Conservation (phyloP, 2,329 filamentous ascomycete genomes). For the Fusarium longipes region DNA sequence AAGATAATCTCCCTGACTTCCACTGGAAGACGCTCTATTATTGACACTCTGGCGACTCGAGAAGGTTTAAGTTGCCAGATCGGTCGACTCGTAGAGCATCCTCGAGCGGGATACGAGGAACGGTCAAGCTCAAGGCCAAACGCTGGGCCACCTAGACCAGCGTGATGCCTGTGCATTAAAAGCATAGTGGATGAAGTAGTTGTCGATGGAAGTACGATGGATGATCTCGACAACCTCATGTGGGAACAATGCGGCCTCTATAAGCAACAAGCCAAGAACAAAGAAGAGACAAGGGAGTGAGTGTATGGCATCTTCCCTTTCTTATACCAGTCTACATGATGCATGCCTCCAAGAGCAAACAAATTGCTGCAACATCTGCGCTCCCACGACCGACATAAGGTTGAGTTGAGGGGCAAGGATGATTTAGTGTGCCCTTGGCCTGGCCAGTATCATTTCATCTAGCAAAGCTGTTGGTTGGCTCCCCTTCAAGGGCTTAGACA, state of each 20-base stretch:
- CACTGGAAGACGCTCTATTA: constrained; percentile 50
- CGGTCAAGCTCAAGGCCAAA: constrained; percentile 31
- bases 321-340: constrained; percentile 7
- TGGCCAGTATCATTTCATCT: constrained; percentile 33
- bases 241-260: constrained; percentile 40
- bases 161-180: constrained; percentile 43
- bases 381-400: constrained; percentile 23
- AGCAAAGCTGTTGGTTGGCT: constrained; percentile 48
- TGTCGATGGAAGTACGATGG: constrained; percentile 10
- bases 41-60: constrained; percentile 37
- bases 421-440: constrained; percentile 31
- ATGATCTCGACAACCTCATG: constrained; percentile 44
- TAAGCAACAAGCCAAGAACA: constrained; percentile 34
- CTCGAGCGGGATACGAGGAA: constrained; percentile 16
- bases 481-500: constrained; percentile 51
- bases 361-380: constrained; percentile 16
- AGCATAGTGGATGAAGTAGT: constrained; percentile 44
- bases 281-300: background rate
- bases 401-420: constrained; percentile 27
- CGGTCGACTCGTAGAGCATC: constrained; percentile 18
- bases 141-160: constrained; percentile 17
- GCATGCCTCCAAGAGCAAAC: constrained; percentile 35
- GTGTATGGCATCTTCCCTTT: constrained; percentile 7
- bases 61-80: constrained; percentile 20
- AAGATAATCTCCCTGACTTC: constrained; percentile 52